Percentiles rank a stretch among this genome's conserved stretches.
Evolutionary conservation across 257 asterid species (phyloP).

Genomic region (Nicotiana attenuata): DNA sequence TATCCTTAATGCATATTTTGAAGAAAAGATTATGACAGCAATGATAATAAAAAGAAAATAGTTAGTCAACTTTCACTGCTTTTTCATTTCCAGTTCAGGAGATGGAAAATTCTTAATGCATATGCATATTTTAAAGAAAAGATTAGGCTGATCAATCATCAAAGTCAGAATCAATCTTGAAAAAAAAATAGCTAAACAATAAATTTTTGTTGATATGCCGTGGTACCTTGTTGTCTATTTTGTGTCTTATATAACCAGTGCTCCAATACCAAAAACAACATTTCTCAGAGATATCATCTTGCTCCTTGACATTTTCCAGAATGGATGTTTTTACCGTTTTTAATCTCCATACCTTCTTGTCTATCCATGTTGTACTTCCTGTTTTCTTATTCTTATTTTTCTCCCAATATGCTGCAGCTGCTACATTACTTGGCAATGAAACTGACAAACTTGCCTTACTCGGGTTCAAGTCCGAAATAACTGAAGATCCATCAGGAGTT

Average conservation of each 20-base stretch:
- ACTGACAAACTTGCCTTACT: conserved; percentile 35
- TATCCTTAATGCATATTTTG: too few relatives aligned
- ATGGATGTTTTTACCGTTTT: conserved; percentile 11
- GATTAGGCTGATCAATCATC: not conserved
- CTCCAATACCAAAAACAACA: not conserved
- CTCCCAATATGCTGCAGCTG: conserved; percentile 21
- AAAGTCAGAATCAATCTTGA: not conserved
- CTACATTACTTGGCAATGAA: conserved; percentile 18
- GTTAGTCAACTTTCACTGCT: not conserved
- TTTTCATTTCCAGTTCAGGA: not conserved
- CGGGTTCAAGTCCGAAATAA: conserved; percentile 40
- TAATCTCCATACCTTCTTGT: conserved; percentile 6
- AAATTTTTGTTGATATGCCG: not conserved
- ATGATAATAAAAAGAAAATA: not conserved
- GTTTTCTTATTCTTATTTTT: conserved; percentile 12
- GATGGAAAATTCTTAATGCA: not conserved
- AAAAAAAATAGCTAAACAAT: not conserved
- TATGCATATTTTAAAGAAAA: not conserved
- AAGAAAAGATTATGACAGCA: too few relatives aligned
- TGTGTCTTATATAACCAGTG: not conserved
- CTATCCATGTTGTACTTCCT: conserved; percentile 11
- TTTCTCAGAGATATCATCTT: not conserved
- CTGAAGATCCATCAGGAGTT: conserved; percentile 33
- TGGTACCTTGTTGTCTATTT: not conserved
- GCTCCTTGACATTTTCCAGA: conserved; percentile 5